phyloP scores from a whole-genome alignment of 805 yeast species.

The Saccharomycopsis fermentans region DNA sequence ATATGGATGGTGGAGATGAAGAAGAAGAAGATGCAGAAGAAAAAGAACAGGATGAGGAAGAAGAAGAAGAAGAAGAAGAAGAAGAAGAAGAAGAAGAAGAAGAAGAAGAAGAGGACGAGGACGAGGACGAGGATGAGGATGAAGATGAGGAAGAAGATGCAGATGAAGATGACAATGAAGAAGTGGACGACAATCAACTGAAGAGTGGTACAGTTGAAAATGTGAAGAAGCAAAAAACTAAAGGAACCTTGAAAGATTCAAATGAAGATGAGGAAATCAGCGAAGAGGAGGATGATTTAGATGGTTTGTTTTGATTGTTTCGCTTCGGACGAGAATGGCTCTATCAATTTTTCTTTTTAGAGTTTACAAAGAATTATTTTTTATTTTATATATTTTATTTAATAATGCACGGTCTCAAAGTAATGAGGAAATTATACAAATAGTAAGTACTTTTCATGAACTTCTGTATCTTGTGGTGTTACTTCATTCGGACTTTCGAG shows the following conservation, averaged over 20 bases:
- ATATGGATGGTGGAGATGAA: constrained; percentile 21
- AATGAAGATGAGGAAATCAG: constrained; percentile 26
- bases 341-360: neutral
- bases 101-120: constrained; percentile 21
- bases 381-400: neutral
- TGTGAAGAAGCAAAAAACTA: constrained; percentile 21
- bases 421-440: neutral
- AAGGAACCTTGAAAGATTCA: neutral
- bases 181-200: neutral
- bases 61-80: constrained; percentile 25
- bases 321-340: neutral
- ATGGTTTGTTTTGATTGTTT: constrained; percentile 20
- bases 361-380: neutral
- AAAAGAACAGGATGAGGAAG: constrained; percentile 24
- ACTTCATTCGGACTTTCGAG: neutral
- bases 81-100: constrained; percentile 27
- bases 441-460: neutral
- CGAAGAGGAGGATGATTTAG: constrained; percentile 27
- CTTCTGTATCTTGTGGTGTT: neutral
- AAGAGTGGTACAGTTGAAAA: constrained; percentile 2
- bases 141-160: constrained; percentile 29
- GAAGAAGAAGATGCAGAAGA: constrained; percentile 28
- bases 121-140: constrained; percentile 20
- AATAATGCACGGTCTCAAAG: no score
- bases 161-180: constrained; percentile 18